Evolutionary conservation across 2,329 filamentous ascomycete genomes (phyloP).

Genomic region (Paecilomyces dactylethromorphus): DNA sequence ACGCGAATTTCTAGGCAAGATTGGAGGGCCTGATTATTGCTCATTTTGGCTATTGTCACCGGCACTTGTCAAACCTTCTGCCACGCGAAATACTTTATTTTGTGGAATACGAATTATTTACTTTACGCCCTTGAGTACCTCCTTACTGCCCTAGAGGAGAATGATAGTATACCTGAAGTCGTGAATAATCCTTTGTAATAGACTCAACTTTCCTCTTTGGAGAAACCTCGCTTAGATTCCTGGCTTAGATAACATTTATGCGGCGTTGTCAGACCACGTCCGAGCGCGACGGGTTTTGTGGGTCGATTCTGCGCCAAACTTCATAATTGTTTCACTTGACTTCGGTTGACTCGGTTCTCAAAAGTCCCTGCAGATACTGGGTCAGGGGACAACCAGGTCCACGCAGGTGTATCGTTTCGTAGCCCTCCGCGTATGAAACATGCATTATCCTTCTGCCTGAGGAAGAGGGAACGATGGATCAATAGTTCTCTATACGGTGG

Average conservation of each 20-base stretch:
- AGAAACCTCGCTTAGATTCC: too few relatives aligned
- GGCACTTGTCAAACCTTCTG: too few relatives aligned
- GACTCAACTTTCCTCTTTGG: not conserved
- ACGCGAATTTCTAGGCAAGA: too few relatives aligned
- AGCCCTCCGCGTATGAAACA: not conserved
- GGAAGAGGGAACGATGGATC: too few relatives aligned
- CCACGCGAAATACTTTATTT: not conserved
- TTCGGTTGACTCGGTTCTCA: not conserved
- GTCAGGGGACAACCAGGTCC: not conserved
- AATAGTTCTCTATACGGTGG: too few relatives aligned
- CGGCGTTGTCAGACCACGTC: not conserved
- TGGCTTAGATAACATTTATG: too few relatives aligned
- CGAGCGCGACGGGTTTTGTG: not conserved
- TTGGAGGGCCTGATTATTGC: too few relatives aligned
- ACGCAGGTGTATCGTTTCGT: not conserved
- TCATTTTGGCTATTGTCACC: too few relatives aligned
- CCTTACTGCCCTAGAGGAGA: not conserved
- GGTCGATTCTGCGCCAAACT: not conserved
- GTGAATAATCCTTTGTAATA: too few relatives aligned
- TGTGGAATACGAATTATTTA: not conserved
- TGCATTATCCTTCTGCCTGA: not conserved
- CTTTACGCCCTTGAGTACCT: not conserved
- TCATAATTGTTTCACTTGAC: not conserved
- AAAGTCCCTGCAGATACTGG: not conserved
- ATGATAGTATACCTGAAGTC: too few relatives aligned